Conservation (phyloP, 805 yeast species). For the Saturnispora diversa region DNA sequence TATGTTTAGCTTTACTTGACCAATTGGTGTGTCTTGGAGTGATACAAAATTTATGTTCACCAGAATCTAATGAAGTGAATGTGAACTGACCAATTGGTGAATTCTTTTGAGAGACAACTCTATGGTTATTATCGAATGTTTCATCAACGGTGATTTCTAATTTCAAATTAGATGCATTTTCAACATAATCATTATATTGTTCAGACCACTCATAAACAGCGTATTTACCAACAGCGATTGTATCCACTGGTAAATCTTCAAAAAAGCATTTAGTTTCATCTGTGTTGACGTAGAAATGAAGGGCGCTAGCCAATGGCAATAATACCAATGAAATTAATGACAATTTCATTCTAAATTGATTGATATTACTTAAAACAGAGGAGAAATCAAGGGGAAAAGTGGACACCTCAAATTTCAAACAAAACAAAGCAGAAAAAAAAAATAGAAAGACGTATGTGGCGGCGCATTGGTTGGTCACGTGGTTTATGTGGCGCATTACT, state of each 20-base stretch:
- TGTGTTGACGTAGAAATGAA: slow-evolving; percentile 74
- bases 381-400: too few species aligned
- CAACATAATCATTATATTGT: slow-evolving; percentile 38
- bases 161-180: slow-evolving; percentile 43
- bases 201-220: slow-evolving; percentile 58
- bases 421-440: too few species aligned
- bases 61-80: slow-evolving; percentile 64
- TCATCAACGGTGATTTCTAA: slow-evolving; percentile 68
- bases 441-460: too few species aligned
- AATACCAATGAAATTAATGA: slow-evolving; percentile 2
- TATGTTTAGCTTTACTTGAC: slow-evolving; percentile 46
- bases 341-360: not conserved
- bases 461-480: too few species aligned
- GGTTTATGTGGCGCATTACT: too few species aligned
- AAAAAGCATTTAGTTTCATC: slow-evolving; percentile 75
- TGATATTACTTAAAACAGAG: not conserved
- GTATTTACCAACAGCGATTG: slow-evolving; percentile 74
- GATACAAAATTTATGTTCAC: slow-evolving; percentile 73
- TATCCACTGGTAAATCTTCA: slow-evolving; percentile 68
- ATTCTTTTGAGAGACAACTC: slow-evolving; percentile 64
- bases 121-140: slow-evolving; percentile 69
- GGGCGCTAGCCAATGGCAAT: slow-evolving; percentile 31
- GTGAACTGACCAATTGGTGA: slow-evolving; percentile 61
- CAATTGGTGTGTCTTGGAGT: slow-evolving; percentile 40
- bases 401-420: too few species aligned